A percentile compares a stretch with the other conserved stretches of the same genome.
phyloP scores from a whole-genome alignment of 768 basidiomycete species.

The Serendipita sp. region DNA sequence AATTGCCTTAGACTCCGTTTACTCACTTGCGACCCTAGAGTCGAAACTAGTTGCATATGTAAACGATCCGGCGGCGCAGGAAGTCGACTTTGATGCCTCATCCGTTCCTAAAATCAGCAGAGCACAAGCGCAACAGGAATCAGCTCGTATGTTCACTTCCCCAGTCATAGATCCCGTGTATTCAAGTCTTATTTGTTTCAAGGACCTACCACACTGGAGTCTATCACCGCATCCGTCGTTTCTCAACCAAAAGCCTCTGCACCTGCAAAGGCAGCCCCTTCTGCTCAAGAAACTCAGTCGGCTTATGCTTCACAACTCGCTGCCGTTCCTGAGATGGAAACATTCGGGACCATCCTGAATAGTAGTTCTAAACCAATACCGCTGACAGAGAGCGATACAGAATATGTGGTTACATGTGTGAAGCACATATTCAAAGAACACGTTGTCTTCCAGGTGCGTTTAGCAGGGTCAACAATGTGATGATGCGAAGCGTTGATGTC shows the following conservation, averaged over 20 bases:
- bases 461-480: not conserved
- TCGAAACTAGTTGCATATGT: constrained; percentile 87
- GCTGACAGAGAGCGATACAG: constrained; percentile 92
- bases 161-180: not conserved
- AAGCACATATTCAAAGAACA: constrained; percentile 95
- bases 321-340: constrained; percentile 69
- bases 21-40: constrained; percentile 80
- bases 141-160: constrained; percentile 45
- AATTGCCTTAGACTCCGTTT: constrained; percentile 61
- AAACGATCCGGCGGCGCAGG: constrained; percentile 54
- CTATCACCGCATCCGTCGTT: constrained; percentile 50
- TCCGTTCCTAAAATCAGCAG: constrained; percentile 89
- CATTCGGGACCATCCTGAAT: constrained; percentile 75
- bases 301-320: constrained; percentile 72
- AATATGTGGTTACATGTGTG: constrained; percentile 91
- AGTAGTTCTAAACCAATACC: constrained; percentile 65
- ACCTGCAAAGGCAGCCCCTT: constrained; percentile 50
- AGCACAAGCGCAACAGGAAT: constrained; percentile 76
- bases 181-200: not conserved
- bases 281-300: constrained; percentile 77
- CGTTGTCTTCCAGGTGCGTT: constrained; percentile 82
- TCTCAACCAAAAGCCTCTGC: constrained; percentile 33
- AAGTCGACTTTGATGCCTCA: constrained; percentile 67
- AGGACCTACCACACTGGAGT: constrained; percentile 80
- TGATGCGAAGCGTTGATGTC: constrained; percentile 9